phyloP scores from a whole-genome alignment of 1,139 yeast genomes.

The Hyphopichia buzzinii region DNA sequence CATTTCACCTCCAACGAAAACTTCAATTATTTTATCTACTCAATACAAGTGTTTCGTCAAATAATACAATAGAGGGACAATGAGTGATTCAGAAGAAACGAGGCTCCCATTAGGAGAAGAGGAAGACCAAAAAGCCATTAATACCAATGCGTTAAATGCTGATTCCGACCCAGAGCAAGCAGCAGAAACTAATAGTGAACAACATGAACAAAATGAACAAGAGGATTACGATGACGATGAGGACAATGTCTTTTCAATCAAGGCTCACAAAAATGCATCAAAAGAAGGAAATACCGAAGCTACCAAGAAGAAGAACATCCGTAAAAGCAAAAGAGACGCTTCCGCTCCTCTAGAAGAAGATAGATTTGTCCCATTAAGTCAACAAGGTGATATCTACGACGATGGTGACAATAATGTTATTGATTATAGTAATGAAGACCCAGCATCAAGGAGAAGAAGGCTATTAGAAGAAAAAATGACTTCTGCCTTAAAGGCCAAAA shows the following conservation, averaged over 20 bases:
- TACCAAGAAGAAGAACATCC: constrained; percentile 42
- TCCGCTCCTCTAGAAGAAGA: constrained; percentile 8
- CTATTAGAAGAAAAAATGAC: constrained; percentile 80
- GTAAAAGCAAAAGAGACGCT: constrained; percentile 20
- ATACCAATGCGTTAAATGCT: neutral
- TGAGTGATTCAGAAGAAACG: constrained; percentile 1
- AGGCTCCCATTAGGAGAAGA: constrained; percentile 6
- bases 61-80: neutral
- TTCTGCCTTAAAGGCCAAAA: constrained; percentile 66
- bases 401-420: constrained; percentile 6
- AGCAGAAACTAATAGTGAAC: constrained; percentile 25
- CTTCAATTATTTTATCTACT: neutral
- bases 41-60: neutral
- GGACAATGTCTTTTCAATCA: constrained; percentile 30
- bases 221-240: constrained; percentile 22
- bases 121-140: constrained; percentile 5
- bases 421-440: constrained; percentile 38
- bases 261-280: constrained; percentile 27
- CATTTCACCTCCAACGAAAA: constrained; percentile 6
- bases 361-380: constrained; percentile 13
- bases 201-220: constrained; percentile 10
- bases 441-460: constrained; percentile 60
- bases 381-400: constrained; percentile 11
- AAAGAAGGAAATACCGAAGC: constrained; percentile 17
- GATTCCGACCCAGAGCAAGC: constrained; percentile 8